Evolutionary conservation across 2,329 filamentous ascomycete genomes (phyloP).

Genomic region (Verruconis gallopava): DNA sequence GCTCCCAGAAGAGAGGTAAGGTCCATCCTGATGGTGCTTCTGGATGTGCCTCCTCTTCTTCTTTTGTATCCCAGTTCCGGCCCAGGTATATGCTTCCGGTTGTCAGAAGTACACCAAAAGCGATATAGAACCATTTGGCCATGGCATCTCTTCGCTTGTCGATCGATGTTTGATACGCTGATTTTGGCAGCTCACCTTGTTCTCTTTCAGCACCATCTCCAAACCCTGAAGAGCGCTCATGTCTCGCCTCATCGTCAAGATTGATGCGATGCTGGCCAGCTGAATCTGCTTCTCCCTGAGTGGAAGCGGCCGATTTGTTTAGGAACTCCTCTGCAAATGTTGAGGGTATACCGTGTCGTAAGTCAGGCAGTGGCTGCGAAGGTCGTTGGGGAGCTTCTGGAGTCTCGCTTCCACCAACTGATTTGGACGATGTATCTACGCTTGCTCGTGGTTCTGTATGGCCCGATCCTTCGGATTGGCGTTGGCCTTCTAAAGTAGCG

Average conservation of each 20-base stretch:
- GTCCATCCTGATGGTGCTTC: constrained; percentile 73
- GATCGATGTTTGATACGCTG: constrained; percentile 79
- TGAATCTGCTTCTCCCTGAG: constrained; percentile 12
- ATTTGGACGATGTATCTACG: constrained; percentile 13
- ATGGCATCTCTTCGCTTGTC: constrained; percentile 68
- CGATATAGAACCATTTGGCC: constrained; percentile 60
- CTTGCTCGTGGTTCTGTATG: constrained; percentile 21
- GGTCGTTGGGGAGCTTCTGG: neutral
- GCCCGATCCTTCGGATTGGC: constrained; percentile 17
- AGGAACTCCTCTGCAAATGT: constrained; percentile 69
- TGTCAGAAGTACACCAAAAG: constrained; percentile 43
- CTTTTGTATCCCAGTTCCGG: constrained; percentile 68
- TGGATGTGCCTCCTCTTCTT: constrained; percentile 55
- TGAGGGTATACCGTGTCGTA: constrained; percentile 89
- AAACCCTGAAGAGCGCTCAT: constrained; percentile 34
- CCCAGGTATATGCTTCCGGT: constrained; percentile 62
- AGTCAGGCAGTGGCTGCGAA: constrained; percentile 57
- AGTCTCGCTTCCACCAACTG: neutral
- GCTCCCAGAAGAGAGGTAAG: constrained; percentile 62
- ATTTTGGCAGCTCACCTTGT: constrained; percentile 57
- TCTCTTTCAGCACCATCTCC: constrained; percentile 41
- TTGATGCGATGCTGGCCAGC: constrained; percentile 10
- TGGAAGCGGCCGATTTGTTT: constrained; percentile 24
- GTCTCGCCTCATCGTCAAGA: constrained; percentile 12
- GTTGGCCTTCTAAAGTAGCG: constrained; percentile 20